phyloP scores from a whole-genome alignment of 208 protist species.

The Spironucleus salmonicida region DNA sequence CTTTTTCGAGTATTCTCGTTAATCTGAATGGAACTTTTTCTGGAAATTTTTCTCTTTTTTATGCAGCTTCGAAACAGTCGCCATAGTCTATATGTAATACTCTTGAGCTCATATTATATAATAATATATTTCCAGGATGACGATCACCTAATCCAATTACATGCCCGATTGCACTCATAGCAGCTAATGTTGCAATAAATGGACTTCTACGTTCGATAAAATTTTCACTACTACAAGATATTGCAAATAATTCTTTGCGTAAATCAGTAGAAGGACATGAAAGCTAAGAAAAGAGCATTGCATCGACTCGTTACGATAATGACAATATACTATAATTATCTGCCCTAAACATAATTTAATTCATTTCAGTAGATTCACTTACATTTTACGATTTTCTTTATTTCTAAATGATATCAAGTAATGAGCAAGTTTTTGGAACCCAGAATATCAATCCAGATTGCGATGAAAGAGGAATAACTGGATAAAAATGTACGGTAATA shows the following conservation, averaged over 20 bases:
- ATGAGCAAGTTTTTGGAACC: constrained; percentile 83
- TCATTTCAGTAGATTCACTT: constrained; percentile 45
- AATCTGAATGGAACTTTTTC: constrained; percentile 99
- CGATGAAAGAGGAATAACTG: constrained; percentile 87
- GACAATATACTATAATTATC: constrained; percentile 77
- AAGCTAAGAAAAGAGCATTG: constrained; percentile 34
- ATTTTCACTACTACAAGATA: constrained; percentile 73
- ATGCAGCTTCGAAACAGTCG: constrained; percentile 97
- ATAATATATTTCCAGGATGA: constrained; percentile 97
- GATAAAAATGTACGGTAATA: constrained; percentile 63
- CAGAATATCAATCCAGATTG: constrained; percentile 96
- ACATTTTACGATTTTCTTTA: constrained; percentile 73
- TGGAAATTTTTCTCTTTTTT: constrained; percentile 86
- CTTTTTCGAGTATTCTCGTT: constrained; percentile 87
- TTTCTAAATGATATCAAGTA: constrained; percentile 90
- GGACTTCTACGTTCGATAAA: constrained; percentile 89
- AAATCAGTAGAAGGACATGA: constrained; percentile 42
- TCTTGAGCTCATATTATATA: constrained; percentile 82
- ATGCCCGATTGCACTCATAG: constrained; percentile 84
- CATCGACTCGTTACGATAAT: constrained; percentile 84
- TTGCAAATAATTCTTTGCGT: constrained; percentile 81
- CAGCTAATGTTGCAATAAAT: constrained; percentile 88
- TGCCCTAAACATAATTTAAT: constrained; percentile 54
- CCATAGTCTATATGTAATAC: constrained; percentile 99
- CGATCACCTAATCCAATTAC: constrained; percentile 75